A percentile compares a stretch with the other conserved stretches of the same genome.
These are phyloP conservation scores for Suhomyces xylopsoci DNA, from an alignment of 805 yeast species.

Conservation along the genomic window DNA sequence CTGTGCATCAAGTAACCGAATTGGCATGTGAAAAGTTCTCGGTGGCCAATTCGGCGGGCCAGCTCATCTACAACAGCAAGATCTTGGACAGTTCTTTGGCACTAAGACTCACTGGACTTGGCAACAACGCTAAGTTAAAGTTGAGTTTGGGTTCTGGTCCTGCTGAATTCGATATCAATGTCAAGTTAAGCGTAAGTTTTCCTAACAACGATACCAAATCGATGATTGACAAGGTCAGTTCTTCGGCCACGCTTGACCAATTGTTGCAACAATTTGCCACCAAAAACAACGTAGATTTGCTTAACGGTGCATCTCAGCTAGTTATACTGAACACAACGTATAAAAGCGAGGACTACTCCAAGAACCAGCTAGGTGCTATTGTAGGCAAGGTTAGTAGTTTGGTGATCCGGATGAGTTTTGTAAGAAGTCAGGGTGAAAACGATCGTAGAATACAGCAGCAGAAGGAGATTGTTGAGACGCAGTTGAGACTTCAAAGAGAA, in stretches of 20 bases:
- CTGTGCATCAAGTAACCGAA: constrained; percentile 27
- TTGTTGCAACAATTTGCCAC: constrained; percentile 18
- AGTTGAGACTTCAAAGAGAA: constrained; percentile 16
- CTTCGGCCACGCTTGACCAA: constrained; percentile 15
- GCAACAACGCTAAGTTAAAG: constrained; percentile 32
- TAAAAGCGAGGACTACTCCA: constrained; percentile 7
- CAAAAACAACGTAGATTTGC: constrained; percentile 13
- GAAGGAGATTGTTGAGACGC: constrained; percentile 15
- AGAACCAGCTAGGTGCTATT: constrained; percentile 13
- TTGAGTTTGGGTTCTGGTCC: constrained; percentile 14
- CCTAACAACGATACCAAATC: constrained; percentile 4
- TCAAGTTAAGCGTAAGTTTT: constrained; percentile 15
- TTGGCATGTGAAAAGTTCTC: constrained; percentile 25
- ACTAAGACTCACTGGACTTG: constrained; percentile 28
- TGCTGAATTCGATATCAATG: constrained; percentile 11
- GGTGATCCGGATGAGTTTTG: constrained; percentile 23
- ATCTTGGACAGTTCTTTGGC: constrained; percentile 31
- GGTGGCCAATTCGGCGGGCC: constrained; percentile 19
- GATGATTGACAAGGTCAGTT: constrained; percentile 8
- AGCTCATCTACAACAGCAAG: constrained; percentile 26
- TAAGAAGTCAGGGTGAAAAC: constrained; percentile 10
- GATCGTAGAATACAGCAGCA: constrained; percentile 18
- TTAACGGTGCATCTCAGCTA: constrained; percentile 9
- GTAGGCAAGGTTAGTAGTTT: constrained; percentile 20
- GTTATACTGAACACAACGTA: constrained; percentile 14